These are phyloP conservation scores for Medicago truncatula DNA, from an alignment of 306 rosid genomes.

Conservation along the genomic window MtrunA17r5.0-ANR NC_053045.1:7423501-7424000, in stretches of 20 bases:
- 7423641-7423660: slow-evolving; percentile 57
- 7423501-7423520: not conserved
- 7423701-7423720: not conserved
- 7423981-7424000: not conserved
- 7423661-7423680: slow-evolving; percentile 44
- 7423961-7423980: slow-evolving; percentile 47
- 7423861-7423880: slow-evolving; percentile 38
- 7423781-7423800: slow-evolving; percentile 48
- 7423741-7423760: slow-evolving; percentile 54
- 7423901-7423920: slow-evolving; percentile 55
- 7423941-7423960: slow-evolving; percentile 46
- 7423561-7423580: too few species aligned
- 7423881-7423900: slow-evolving; percentile 45
- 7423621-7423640: too few species aligned
- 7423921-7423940: slow-evolving; percentile 32
- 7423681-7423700: slow-evolving; percentile 35
- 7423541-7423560: too few species aligned
- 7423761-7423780: slow-evolving; percentile 50
- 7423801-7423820: slow-evolving; percentile 17
- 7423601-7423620: too few species aligned
- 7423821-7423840: slow-evolving; percentile 51
- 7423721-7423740: slow-evolving; percentile 57
- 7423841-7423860: slow-evolving; percentile 30
- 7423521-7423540: too few species aligned
- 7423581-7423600: too few species aligned